Evolutionary conservation across 2,329 filamentous ascomycete species (phyloP).

Genomic region (Colletotrichum tamarilloi): DNA sequence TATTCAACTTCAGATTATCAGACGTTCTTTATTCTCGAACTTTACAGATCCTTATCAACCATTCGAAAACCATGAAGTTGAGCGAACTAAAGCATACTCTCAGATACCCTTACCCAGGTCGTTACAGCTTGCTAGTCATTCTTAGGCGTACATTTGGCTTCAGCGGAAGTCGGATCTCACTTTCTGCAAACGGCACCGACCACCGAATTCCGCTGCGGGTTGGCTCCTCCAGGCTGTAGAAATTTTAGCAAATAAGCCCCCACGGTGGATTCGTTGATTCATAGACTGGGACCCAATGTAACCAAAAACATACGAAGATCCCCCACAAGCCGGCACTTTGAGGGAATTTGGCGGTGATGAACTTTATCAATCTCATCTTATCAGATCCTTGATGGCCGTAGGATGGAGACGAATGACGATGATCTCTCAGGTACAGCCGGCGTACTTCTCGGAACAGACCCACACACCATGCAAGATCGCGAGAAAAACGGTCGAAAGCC

Average conservation of each 20-base stretch:
- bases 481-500: too few species aligned
- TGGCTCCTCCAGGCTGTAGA: neutral
- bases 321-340: neutral
- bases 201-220: constrained; percentile 1
- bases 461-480: neutral
- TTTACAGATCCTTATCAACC: too few species aligned
- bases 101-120: too few species aligned
- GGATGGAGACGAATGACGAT: neutral
- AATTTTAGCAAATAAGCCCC: neutral
- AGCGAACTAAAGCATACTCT: too few species aligned
- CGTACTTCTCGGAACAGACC: constrained; percentile 6
- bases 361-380: constrained; percentile 29
- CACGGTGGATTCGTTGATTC: constrained; percentile 8
- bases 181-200: neutral
- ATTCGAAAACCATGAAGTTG: too few species aligned
- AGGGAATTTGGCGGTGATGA: constrained; percentile 3
- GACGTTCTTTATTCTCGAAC: too few species aligned
- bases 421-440: neutral
- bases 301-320: neutral
- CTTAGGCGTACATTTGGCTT: too few species aligned
- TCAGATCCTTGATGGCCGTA: constrained; percentile 9
- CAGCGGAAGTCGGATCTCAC: neutral
- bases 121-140: too few species aligned
- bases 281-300: constrained; percentile 2
- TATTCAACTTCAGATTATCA: too few species aligned